Percentiles rank a stretch among this genome's conserved stretches.
Conservation (phyloP, 805 yeast species). For the Tetrapisispora pingtungensis region DNA sequence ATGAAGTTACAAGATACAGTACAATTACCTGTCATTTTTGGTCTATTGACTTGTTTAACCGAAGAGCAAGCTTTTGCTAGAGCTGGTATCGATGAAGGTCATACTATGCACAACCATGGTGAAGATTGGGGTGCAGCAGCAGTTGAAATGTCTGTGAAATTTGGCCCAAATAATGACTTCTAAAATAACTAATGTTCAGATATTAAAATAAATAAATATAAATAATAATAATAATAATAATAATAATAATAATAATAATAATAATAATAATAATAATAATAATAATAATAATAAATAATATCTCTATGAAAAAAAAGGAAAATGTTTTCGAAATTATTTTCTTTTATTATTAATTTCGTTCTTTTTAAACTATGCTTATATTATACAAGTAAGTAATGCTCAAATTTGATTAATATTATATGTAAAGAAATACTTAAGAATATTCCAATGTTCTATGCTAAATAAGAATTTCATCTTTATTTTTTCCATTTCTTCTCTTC, state of each 20-base stretch:
- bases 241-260: no score
- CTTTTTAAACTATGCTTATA: neutral
- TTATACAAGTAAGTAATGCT: neutral
- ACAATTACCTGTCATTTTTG: constrained; percentile 78
- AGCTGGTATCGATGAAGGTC: constrained; percentile 70
- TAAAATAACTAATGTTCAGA: constrained; percentile 5
- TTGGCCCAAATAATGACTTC: constrained; percentile 14
- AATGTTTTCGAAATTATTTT: no score
- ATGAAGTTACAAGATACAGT: constrained; percentile 70
- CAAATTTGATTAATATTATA: neutral
- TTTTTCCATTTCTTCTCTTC: constrained; percentile 34
- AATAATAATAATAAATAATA: no score
- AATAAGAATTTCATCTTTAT: constrained; percentile 5
- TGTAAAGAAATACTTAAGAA: no score
- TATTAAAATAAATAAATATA: neutral
- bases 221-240: neutral
- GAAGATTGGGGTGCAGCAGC: constrained; percentile 99
- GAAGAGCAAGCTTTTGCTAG: constrained; percentile 90
- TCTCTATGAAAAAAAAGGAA: no score
- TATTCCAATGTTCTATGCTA: neutral
- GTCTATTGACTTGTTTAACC: constrained; percentile 85
- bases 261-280: no score
- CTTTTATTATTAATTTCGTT: no score
- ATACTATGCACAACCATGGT: constrained; percentile 82
- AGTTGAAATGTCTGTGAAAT: constrained; percentile 76